Conservation (phyloP, 2,329 filamentous ascomycete genomes). For the Grosmannia huntii region DNA sequence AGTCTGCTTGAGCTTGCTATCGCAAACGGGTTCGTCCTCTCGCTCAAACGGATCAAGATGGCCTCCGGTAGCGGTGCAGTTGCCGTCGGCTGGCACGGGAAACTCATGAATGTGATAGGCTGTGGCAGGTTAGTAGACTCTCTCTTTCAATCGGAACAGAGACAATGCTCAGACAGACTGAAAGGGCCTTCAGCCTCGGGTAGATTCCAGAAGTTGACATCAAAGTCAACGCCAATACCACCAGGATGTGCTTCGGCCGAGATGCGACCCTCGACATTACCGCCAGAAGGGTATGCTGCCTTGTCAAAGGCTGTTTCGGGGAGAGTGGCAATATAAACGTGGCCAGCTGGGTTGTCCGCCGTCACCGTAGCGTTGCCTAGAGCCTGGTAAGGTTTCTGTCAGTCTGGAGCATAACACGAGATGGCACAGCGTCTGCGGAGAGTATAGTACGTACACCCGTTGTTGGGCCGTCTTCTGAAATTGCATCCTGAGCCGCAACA, state of each 20-base stretch:
- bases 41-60: slow-evolving; percentile 62
- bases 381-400: neutral
- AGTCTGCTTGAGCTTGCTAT: slow-evolving; percentile 39
- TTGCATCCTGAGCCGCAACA: slow-evolving; percentile 1
- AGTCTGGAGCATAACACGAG: neutral
- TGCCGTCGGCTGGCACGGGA: slow-evolving; percentile 51
- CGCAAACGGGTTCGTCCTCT: slow-evolving; percentile 49
- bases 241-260: slow-evolving; percentile 16
- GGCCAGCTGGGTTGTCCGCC: slow-evolving; percentile 40
- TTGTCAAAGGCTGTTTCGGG: slow-evolving; percentile 40
- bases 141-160: neutral
- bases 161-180: slow-evolving; percentile 23
- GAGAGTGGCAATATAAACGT: slow-evolving; percentile 42
- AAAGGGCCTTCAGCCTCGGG: slow-evolving; percentile 21
- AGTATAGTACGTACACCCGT: slow-evolving; percentile 4
- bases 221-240: slow-evolving; percentile 20
- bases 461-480: neutral
- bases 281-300: slow-evolving; percentile 27
- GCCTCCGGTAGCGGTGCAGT: slow-evolving; percentile 54
- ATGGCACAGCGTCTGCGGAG: too few relatives aligned
- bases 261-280: slow-evolving; percentile 34
- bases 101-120: slow-evolving; percentile 61
- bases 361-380: slow-evolving; percentile 19
- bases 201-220: slow-evolving; percentile 18
- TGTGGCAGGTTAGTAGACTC: slow-evolving; percentile 18